Conservation (phyloP, 768 basidiomycete species). For the Amanita rubescens region DNA sequence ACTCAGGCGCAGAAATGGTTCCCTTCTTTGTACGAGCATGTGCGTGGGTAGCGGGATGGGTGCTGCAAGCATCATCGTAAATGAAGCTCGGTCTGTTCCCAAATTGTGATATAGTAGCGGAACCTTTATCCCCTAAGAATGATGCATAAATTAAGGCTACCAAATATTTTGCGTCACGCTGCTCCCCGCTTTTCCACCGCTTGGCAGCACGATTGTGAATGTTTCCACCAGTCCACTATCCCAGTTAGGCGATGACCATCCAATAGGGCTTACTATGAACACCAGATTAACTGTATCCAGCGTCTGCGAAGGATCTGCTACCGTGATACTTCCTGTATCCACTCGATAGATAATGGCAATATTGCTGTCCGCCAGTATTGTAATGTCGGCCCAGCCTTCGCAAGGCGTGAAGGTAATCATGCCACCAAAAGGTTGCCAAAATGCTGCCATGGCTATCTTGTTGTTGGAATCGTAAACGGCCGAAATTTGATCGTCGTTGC, state of each 20-base stretch:
- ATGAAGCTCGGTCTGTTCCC: conserved; percentile 35
- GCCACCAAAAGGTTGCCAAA: conserved; percentile 48
- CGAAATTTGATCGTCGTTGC: conserved; percentile 41
- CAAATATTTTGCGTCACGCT: conserved; percentile 25
- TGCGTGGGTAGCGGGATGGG: conserved; percentile 86
- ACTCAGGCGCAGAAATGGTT: conserved; percentile 58
- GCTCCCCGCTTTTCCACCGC: conserved; percentile 41
- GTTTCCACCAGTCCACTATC: conserved; percentile 18
- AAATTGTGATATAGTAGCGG: neutral
- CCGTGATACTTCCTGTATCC: conserved; percentile 35
- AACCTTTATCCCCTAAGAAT: no score
- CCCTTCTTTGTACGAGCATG: conserved; percentile 74
- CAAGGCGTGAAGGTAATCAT: conserved; percentile 27
- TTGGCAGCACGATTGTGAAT: conserved; percentile 35
- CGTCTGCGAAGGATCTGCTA: conserved; percentile 63
- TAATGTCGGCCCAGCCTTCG: conserved; percentile 18
- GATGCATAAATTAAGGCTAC: neutral
- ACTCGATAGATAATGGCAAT: conserved; percentile 37
- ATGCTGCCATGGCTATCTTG: conserved; percentile 39
- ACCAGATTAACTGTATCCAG: conserved; percentile 29
- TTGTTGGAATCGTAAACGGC: conserved; percentile 41
- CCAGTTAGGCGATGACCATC: conserved; percentile 20
- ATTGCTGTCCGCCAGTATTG: conserved; percentile 32
- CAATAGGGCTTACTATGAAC: conserved; percentile 20
- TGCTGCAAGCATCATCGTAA: conserved; percentile 73